Percentiles rank a stretch among this genome's conserved stretches.
Evolutionary conservation across 805 yeast genomes (phyloP).

Genomic region (Millerozyma miso): DNA sequence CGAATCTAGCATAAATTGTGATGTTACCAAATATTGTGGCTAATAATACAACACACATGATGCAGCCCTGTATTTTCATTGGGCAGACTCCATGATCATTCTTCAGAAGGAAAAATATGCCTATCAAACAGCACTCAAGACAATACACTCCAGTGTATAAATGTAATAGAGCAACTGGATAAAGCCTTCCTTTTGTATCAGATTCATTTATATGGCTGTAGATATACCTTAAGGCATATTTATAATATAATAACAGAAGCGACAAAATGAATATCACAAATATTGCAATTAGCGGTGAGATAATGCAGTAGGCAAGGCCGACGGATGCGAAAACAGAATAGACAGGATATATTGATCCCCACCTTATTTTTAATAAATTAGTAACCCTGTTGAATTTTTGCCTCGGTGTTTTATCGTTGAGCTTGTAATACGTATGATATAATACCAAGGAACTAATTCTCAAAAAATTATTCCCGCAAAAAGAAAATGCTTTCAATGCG

Average conservation of each 20-base stretch:
- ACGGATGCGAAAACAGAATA: slow-evolving; percentile 76
- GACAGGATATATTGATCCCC: slow-evolving; percentile 80
- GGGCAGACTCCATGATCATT: slow-evolving; percentile 42
- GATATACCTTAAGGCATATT: slow-evolving; percentile 60
- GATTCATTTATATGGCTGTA: slow-evolving; percentile 48
- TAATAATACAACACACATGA: slow-evolving; percentile 49
- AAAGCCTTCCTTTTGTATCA: slow-evolving; percentile 67
- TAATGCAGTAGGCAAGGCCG: slow-evolving; percentile 70
- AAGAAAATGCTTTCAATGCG: slow-evolving; percentile 68
- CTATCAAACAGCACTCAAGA: slow-evolving; percentile 72
- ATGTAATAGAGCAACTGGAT: slow-evolving; percentile 72
- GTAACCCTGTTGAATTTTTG: slow-evolving; percentile 44
- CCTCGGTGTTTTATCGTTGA: slow-evolving; percentile 59
- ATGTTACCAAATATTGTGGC: slow-evolving; percentile 57
- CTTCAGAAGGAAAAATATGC: slow-evolving; percentile 62
- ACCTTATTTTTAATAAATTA: slow-evolving; percentile 44
- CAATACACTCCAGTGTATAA: slow-evolving; percentile 79
- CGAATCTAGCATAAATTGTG: slow-evolving; percentile 42
- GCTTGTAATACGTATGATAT: slow-evolving; percentile 28
- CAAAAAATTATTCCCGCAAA: slow-evolving; percentile 67
- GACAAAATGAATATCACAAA: slow-evolving; percentile 54
- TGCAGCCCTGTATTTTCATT: slow-evolving; percentile 45
- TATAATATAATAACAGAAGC: slow-evolving; percentile 59
- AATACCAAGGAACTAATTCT: slow-evolving; percentile 51
- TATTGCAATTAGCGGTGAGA: slow-evolving; percentile 72